phyloP scores from a whole-genome alignment of 805 yeast species.

The Lipomyces sp. region DNA sequence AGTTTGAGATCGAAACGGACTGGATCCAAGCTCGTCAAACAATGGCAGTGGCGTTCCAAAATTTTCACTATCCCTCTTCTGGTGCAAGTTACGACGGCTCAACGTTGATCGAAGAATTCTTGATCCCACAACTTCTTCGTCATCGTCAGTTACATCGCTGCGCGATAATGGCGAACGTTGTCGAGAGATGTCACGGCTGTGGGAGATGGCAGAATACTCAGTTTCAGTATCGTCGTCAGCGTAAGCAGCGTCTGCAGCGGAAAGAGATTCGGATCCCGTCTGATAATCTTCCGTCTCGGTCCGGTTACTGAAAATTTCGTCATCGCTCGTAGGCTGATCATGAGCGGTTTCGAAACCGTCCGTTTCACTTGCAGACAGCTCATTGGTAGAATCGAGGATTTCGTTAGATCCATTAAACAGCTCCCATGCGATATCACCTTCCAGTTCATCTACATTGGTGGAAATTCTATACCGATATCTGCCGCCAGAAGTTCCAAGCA shows the following conservation, averaged over 20 bases:
- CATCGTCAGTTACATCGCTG: constrained; percentile 27
- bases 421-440: constrained; percentile 35
- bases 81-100: neutral
- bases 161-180: neutral
- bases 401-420: constrained; percentile 36
- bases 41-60: constrained; percentile 33
- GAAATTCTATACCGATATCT: constrained; percentile 30
- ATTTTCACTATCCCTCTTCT: constrained; percentile 31
- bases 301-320: constrained; percentile 21
- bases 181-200: neutral
- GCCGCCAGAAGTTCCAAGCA: constrained; percentile 25
- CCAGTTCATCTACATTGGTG: constrained; percentile 23
- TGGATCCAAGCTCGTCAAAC: constrained; percentile 30
- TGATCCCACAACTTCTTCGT: constrained; percentile 29
- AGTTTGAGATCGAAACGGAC: constrained; percentile 16
- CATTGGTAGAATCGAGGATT: constrained; percentile 38
- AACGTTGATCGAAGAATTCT: constrained; percentile 16
- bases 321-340: constrained; percentile 42
- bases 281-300: constrained; percentile 36
- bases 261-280: constrained; percentile 42
- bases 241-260: constrained; percentile 27
- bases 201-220: constrained; percentile 32
- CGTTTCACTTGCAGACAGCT: constrained; percentile 40
- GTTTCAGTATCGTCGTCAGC: constrained; percentile 44
- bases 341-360: constrained; percentile 37